A percentile compares a stretch with the other conserved stretches of the same genome.
Conservation (phyloP, 2,329 filamentous ascomycete genomes). For the Penicillium sp. region DNA sequence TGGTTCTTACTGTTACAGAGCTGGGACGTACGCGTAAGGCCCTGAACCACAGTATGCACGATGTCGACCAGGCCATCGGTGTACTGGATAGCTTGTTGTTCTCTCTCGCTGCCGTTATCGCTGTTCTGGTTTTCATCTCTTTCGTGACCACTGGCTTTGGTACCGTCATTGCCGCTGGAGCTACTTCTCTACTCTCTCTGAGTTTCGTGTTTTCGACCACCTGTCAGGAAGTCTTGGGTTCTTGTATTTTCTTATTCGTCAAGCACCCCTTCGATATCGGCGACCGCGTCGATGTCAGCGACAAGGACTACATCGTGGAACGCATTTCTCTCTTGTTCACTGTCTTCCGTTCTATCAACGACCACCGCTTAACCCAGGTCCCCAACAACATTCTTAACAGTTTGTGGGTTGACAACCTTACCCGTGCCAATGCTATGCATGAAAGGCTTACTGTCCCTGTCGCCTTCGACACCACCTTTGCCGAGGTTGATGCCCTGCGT, state of each 20-base stretch:
- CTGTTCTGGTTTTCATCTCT: conserved; percentile 82
- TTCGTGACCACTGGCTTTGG: conserved; percentile 87
- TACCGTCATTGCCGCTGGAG: conserved; percentile 82
- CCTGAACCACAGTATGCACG: conserved; percentile 90
- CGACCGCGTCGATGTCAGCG: conserved; percentile 80
- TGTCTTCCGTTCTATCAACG: conserved; percentile 81
- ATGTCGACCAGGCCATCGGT: conserved; percentile 90
- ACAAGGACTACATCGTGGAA: conserved; percentile 75
- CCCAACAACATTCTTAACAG: conserved; percentile 92
- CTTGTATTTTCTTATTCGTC: conserved; percentile 97
- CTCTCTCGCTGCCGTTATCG: conserved; percentile 75
- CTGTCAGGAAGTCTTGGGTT: conserved; percentile 92
- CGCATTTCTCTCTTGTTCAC: conserved; percentile 93
- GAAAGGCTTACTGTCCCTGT: conserved; percentile 79
- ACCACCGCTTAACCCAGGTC: conserved; percentile 76
- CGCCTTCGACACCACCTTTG: conserved; percentile 82
- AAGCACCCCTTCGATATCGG: conserved; percentile 98
- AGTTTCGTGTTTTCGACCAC: conserved; percentile 95
- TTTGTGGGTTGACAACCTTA: conserved; percentile 93
- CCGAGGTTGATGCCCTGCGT: conserved; percentile 83
- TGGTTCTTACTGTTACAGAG: conserved; percentile 83
- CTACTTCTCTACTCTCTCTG: conserved; percentile 88
- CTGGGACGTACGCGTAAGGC: conserved; percentile 84
- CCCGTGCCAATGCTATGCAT: conserved; percentile 86
- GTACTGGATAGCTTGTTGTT: conserved; percentile 86